Evolutionary conservation across 306 rosid genomes (phyloP).

Genomic region (Casuarina equisetifolia): DNA sequence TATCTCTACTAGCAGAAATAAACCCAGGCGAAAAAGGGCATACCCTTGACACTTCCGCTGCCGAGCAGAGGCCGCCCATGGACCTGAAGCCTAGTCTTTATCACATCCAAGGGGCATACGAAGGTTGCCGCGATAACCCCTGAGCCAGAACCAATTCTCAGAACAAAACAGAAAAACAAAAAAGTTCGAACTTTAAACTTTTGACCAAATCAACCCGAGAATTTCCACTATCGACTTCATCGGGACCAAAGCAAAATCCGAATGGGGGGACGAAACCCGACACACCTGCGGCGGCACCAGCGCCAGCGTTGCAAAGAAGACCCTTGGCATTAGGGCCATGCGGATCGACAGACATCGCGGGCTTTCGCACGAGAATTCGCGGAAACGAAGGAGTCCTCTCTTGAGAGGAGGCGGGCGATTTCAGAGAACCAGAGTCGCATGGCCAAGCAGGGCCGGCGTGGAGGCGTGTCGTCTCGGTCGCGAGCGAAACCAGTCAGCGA

Average conservation of each 20-base stretch:
- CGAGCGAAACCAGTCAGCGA: slow-evolving; percentile 12
- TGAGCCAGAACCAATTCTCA: slow-evolving; percentile 12
- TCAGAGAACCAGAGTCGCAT: slow-evolving; percentile 68
- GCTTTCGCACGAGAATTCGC: slow-evolving; percentile 12
- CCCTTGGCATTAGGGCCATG: slow-evolving; percentile 51
- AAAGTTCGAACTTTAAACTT: not conserved
- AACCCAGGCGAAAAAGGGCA: slow-evolving; percentile 1
- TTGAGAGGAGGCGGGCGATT: slow-evolving; percentile 60
- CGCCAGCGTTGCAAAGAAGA: slow-evolving; percentile 62
- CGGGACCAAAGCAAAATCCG: not conserved
- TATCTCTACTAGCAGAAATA: not conserved
- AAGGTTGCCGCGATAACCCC: slow-evolving; percentile 83
- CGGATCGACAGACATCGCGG: slow-evolving; percentile 41
- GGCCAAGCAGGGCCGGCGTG: slow-evolving; percentile 45
- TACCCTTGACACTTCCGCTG: slow-evolving; percentile 50
- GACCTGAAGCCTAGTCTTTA: slow-evolving; percentile 87
- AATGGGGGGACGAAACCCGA: not conserved
- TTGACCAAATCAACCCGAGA: not conserved
- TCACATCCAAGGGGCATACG: slow-evolving; percentile 86
- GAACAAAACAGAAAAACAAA: not conserved
- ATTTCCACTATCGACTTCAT: not conserved
- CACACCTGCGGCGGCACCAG: slow-evolving; percentile 80
- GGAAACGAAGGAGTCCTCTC: slow-evolving; percentile 52
- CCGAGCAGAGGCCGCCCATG: slow-evolving; percentile 58
- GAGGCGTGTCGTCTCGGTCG: slow-evolving; percentile 17